Conservation (phyloP, 768 basidiomycete species). For the Auricularia cornea region DNA sequence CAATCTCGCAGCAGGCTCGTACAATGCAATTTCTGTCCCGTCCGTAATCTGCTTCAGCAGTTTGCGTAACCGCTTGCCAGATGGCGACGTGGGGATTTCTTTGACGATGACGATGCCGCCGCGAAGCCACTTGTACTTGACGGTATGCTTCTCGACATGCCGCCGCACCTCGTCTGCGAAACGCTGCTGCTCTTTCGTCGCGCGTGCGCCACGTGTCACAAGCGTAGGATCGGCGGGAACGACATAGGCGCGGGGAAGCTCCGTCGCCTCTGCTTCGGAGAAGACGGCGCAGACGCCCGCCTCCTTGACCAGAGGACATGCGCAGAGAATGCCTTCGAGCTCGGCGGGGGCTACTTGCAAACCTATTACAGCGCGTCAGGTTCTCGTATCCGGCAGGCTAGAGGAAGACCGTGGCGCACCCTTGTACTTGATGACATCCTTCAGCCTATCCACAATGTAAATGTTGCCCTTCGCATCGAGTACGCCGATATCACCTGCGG, state of each 20-base stretch:
- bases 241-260: slow-evolving; percentile 15
- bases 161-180: slow-evolving; percentile 4
- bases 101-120: slow-evolving; percentile 12
- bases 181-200: slow-evolving; percentile 1
- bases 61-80: slow-evolving; percentile 1
- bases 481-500: neutral
- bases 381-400: neutral
- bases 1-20: neutral
- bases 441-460: slow-evolving; percentile 12
- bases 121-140: slow-evolving; percentile 12
- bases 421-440: slow-evolving; percentile 22
- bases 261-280: slow-evolving; percentile 13
- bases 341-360: slow-evolving; percentile 4
- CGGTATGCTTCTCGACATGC: slow-evolving; percentile 9
- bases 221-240: neutral
- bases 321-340: slow-evolving; percentile 13
- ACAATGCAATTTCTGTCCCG: neutral
- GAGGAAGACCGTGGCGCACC: slow-evolving; percentile 6
- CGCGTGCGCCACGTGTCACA: neutral
- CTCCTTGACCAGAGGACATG: slow-evolving; percentile 11
- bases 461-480: slow-evolving; percentile 3
- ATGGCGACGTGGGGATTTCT: slow-evolving; percentile 11
- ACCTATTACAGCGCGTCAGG: neutral
- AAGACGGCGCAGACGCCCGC: slow-evolving; percentile 13
- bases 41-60: neutral